Conservation (phyloP, 306 rosid genomes). For the Rubus idaeus region DNA sequence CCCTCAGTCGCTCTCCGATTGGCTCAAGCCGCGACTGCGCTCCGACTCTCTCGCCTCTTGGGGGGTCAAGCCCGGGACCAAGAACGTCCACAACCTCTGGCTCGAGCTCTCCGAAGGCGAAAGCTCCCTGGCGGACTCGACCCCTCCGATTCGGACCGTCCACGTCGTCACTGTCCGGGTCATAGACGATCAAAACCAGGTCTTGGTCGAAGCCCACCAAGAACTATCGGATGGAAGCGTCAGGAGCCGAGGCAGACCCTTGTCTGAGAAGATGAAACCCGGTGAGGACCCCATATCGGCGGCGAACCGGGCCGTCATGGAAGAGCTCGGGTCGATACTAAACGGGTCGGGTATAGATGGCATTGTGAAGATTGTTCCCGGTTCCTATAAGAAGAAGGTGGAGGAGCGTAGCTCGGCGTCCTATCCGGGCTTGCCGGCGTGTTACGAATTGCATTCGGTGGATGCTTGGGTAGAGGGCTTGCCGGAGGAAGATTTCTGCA, state of each 20-base stretch:
- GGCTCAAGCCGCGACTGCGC: constrained; percentile 82
- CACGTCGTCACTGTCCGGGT: constrained; percentile 67
- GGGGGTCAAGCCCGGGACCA: constrained; percentile 91
- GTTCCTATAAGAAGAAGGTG: constrained; percentile 64
- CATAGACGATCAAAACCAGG: constrained; percentile 34
- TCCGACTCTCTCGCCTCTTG: constrained; percentile 84
- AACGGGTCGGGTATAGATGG: constrained; percentile 19
- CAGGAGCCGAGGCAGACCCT: constrained; percentile 63
- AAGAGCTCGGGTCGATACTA: constrained; percentile 79
- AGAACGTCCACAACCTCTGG: constrained; percentile 97
- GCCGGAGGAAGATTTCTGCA: constrained; percentile 79
- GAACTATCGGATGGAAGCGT: constrained; percentile 70
- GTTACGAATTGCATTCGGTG: constrained; percentile 75
- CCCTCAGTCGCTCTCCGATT: constrained; percentile 75
- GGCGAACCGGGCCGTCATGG: constrained; percentile 62
- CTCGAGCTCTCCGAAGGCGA: constrained; percentile 86
- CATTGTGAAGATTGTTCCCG: constrained; percentile 57
- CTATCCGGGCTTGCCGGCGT: constrained; percentile 91
- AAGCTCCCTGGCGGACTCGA: constrained; percentile 67
- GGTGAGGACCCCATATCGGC: constrained; percentile 74
- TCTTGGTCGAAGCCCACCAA: constrained; percentile 70
- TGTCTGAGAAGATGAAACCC: constrained; percentile 98
- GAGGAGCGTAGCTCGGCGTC: constrained; percentile 84
- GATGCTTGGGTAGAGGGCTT: constrained; percentile 68
- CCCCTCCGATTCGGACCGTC: constrained; percentile 86